phyloP scores from a whole-genome alignment of 2,329 filamentous ascomycete genomes.

The Cladophialophora immunda region DNA sequence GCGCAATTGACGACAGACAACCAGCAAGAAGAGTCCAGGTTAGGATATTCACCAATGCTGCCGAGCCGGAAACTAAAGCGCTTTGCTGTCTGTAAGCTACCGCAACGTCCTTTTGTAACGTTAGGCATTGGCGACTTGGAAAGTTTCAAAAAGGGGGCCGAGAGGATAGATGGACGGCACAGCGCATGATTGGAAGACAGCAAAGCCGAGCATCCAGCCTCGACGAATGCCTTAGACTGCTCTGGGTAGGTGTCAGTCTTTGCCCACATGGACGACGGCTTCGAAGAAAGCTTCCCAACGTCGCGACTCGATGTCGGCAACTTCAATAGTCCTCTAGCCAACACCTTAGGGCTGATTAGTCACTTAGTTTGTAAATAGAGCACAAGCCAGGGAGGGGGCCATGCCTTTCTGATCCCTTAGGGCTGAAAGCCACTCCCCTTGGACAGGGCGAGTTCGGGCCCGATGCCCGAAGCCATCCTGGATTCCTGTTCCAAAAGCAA shows the following conservation, averaged over 20 bases:
- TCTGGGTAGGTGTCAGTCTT: not conserved
- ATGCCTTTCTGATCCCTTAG: not conserved
- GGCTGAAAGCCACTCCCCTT: not conserved
- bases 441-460: no score
- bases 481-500: not conserved
- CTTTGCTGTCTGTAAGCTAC: not conserved
- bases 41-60: not conserved
- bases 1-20: not conserved
- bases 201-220: not conserved
- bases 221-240: not conserved
- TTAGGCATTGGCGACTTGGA: not conserved
- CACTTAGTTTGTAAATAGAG: conserved; percentile 6
- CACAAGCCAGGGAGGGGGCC: not conserved
- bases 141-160: not conserved
- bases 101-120: conserved; percentile 1
- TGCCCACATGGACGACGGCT: not conserved
- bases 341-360: conserved; percentile 4
- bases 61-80: not conserved
- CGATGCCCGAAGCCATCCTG: not conserved
- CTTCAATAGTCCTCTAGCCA: not conserved
- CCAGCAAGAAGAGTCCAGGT: not conserved
- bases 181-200: not conserved
- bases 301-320: not conserved
- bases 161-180: not conserved
- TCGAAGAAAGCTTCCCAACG: not conserved